Percentiles rank a stretch among this genome's conserved stretches.
Conservation (phyloP, 2,329 filamentous ascomycete genomes). For the Fonsecaea monophora region DNA sequence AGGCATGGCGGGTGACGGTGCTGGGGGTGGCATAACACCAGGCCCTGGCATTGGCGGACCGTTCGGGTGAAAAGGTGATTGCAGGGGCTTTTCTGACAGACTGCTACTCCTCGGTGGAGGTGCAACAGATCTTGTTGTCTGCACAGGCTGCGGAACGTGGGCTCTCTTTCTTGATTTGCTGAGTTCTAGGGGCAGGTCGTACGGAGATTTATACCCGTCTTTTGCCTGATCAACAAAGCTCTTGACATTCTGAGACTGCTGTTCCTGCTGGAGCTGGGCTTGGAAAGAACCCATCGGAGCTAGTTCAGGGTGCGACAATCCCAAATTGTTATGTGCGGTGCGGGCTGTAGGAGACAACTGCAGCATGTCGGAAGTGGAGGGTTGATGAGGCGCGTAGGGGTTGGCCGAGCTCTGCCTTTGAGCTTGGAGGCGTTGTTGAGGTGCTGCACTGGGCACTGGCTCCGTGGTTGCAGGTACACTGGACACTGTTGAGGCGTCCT, state of each 20-base stretch:
- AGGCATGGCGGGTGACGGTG: constrained; percentile 32
- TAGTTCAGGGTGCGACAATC: constrained; percentile 30
- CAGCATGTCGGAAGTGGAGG: constrained; percentile 57
- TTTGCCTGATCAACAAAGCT: constrained; percentile 92
- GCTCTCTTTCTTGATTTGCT: constrained; percentile 67
- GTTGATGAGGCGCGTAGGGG: constrained; percentile 59
- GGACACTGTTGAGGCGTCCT: constrained; percentile 40
- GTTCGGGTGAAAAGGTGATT: constrained; percentile 47
- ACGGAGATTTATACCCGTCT: constrained; percentile 90
- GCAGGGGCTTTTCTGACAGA: constrained; percentile 49
- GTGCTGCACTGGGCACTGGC: constrained; percentile 14
- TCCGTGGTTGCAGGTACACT: constrained; percentile 19
- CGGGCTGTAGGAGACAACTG: constrained; percentile 41
- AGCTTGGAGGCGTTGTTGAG: constrained; percentile 39
- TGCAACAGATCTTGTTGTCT: constrained; percentile 49
- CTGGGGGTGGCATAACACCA: constrained; percentile 21
- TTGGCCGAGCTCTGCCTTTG: constrained; percentile 44
- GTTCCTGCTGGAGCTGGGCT: constrained; percentile 43
- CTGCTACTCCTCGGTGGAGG: constrained; percentile 68
- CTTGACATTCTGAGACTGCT: constrained; percentile 54
- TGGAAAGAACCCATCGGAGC: constrained; percentile 35
- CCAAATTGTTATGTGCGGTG: constrained; percentile 34
- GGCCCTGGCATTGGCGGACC: constrained; percentile 17
- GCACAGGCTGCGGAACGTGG: constrained; percentile 63
- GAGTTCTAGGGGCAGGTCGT: constrained; percentile 91